Conservation (phyloP, 768 basidiomycete species). For the Mycena venus region DNA sequence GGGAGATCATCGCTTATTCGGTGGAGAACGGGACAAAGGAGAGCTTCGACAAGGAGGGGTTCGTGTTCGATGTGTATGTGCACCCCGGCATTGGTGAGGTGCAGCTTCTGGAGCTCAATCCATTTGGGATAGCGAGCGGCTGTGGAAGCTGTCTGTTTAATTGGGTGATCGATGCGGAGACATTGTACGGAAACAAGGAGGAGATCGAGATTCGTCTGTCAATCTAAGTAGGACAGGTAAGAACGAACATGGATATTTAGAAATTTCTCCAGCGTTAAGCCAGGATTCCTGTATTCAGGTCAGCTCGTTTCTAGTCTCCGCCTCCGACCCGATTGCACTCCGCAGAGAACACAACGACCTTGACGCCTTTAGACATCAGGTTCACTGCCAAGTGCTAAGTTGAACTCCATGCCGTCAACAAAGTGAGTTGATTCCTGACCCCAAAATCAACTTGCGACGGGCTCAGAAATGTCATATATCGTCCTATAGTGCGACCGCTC, state of each 20-base stretch:
- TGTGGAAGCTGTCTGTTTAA: conserved; percentile 24
- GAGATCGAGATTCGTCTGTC: conserved; percentile 17
- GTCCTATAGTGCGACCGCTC: background rate
- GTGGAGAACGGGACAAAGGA: conserved; percentile 3
- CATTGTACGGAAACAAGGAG: conserved; percentile 18
- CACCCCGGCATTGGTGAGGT: background rate
- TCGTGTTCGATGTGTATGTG: conserved; percentile 24
- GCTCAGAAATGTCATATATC: background rate
- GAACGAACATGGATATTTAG: conserved; percentile 1
- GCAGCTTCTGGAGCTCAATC: conserved; percentile 23
- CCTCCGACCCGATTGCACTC: no score
- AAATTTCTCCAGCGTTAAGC: conserved; percentile 13
- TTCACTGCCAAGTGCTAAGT: no score
- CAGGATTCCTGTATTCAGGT: conserved; percentile 11
- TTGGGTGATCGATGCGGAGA: conserved; percentile 25
- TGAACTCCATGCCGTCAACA: background rate
- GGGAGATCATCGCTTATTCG: conserved; percentile 9
- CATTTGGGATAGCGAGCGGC: conserved; percentile 11
- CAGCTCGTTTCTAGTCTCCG: no score
- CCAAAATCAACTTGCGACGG: background rate
- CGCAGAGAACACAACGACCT: no score
- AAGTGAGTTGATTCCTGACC: background rate
- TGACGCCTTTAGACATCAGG: no score
- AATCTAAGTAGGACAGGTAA: background rate
- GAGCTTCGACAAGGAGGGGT: conserved; percentile 6